These are phyloP conservation scores for Fusarium beomiforme DNA, from an alignment of 2,329 filamentous ascomycete species.

Conservation along the genomic window DNA sequence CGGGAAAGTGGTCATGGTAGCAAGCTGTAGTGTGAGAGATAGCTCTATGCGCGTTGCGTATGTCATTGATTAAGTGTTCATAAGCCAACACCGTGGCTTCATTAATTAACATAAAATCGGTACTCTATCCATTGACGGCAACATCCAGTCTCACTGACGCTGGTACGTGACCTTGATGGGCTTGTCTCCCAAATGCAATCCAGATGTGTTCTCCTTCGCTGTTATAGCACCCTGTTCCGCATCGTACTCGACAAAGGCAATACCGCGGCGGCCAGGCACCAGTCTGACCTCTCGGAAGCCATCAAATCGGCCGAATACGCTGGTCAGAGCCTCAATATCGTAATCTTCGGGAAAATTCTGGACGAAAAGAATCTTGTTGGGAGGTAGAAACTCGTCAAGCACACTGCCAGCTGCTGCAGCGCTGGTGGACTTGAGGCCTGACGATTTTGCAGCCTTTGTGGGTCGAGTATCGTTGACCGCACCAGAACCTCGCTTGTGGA, in stretches of 20 bases:
- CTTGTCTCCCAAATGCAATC: slow-evolving; percentile 80
- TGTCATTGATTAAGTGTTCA: not conserved
- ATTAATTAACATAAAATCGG: not conserved
- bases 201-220: slow-evolving; percentile 92
- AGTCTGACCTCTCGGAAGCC: slow-evolving; percentile 93
- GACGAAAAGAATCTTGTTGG: slow-evolving; percentile 96
- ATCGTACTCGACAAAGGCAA: slow-evolving; percentile 98
- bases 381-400: slow-evolving; percentile 97
- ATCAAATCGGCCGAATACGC: slow-evolving; percentile 88
- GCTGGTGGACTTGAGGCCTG: slow-evolving; percentile 79
- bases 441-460: slow-evolving; percentile 68
- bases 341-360: slow-evolving; percentile 91
- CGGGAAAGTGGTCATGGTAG: not conserved
- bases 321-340: slow-evolving; percentile 80
- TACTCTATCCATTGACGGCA: not conserved
- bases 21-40: not conserved
- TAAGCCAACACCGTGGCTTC: not conserved
- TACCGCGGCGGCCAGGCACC: slow-evolving; percentile 85
- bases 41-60: not conserved
- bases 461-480: slow-evolving; percentile 64
- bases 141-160: slow-evolving; percentile 69
- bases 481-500: slow-evolving; percentile 73
- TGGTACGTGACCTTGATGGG: slow-evolving; percentile 97
- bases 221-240: slow-evolving; percentile 87
- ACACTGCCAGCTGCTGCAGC: slow-evolving; percentile 76